Evolutionary conservation across 139 green algal species (phyloP), one percentile per base, ranked within the genome.

Genomic region (Chlamydomonas asymmetrica): DNA sequence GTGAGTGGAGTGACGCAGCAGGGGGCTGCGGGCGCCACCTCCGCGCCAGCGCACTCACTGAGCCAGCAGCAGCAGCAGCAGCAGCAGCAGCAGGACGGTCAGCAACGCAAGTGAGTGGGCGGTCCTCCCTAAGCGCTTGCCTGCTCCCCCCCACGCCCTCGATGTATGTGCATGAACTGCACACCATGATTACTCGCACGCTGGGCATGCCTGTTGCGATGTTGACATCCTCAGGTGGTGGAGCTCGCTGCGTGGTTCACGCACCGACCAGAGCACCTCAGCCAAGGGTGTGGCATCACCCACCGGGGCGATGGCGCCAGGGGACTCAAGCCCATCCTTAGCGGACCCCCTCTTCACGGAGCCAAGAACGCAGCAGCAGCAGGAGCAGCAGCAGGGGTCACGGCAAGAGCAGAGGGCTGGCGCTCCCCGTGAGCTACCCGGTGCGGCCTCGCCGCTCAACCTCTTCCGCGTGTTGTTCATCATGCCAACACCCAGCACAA

Each of bases 381-480:
- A 32, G n/a, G 62, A 23, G 23, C 62, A 31, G 37, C 22, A 59
- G 64, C 27, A 38, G 6, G 20, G 13, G 34, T 13, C 29, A 39
- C 59, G 39, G 59, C 59, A 16, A 16, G n/a, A 16, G 59, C 59
- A 13, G 29, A 25, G 9, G 23, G 50, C n/a, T 22, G 27, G 6
- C 35, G 49, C 34, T 39, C n/a, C 45, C 4, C 27, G 32, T n/a
- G 65, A 68, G 6, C 34, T 81, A 57, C 57, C 75, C 1, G 75
- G 75, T 9, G 48, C 66, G 10, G 39, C 43, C 10, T 70, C 64
- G 6, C 66, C 69, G 32, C 56, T 81, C 29, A 81, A 81, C 43
- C 60, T 81, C 18, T 75, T 81, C 66, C 41, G 66, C 2, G 35
- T 81, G 45, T 13, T 52, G 45, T 16, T 25, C 45, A 10, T 25